Percentiles rank a stretch among this genome's conserved stretches.
Evolutionary conservation across 2,329 filamentous ascomycete species (phyloP).

Genomic region (Oidium heveae): DNA sequence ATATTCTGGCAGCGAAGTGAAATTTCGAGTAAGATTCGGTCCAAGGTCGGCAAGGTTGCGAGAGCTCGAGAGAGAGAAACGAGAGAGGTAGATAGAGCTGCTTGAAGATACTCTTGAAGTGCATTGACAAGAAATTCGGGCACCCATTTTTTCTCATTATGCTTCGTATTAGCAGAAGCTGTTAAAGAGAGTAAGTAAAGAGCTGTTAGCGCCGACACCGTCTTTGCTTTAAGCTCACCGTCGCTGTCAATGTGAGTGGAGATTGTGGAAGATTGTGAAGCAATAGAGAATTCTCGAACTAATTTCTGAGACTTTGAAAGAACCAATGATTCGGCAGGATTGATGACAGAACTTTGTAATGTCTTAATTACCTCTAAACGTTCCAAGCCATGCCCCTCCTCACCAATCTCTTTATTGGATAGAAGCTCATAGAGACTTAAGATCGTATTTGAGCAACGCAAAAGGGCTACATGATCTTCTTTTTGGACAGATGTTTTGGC

Average conservation of each 20-base stretch:
- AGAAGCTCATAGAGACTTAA: slow-evolving; percentile 52
- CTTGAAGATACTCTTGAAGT: slow-evolving; percentile 60
- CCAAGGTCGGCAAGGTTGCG: slow-evolving; percentile 55
- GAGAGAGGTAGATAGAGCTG: slow-evolving; percentile 53
- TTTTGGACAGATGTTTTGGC: slow-evolving; percentile 15
- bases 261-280: slow-evolving; percentile 25
- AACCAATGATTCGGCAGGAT: slow-evolving; percentile 49
- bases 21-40: slow-evolving; percentile 59
- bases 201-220: slow-evolving; percentile 47
- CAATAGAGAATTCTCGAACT: slow-evolving; percentile 63
- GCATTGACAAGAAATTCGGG: slow-evolving; percentile 51
- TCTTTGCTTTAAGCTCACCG: slow-evolving; percentile 26
- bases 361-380: slow-evolving; percentile 46
- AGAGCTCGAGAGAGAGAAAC: slow-evolving; percentile 51
- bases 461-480: slow-evolving; percentile 53
- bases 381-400: slow-evolving; percentile 55
- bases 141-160: slow-evolving; percentile 20
- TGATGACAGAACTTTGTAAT: slow-evolving; percentile 42
- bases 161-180: slow-evolving; percentile 19
- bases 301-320: slow-evolving; percentile 50
- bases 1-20: slow-evolving; percentile 73
- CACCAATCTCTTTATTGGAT: slow-evolving; percentile 35
- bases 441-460: slow-evolving; percentile 61
- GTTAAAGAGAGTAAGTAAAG: slow-evolving; percentile 63
- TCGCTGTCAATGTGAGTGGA: slow-evolving; percentile 53